phyloP scores from a whole-genome alignment of 2,329 filamentous ascomycete species.

The Zymoseptoria crescenta region DNA sequence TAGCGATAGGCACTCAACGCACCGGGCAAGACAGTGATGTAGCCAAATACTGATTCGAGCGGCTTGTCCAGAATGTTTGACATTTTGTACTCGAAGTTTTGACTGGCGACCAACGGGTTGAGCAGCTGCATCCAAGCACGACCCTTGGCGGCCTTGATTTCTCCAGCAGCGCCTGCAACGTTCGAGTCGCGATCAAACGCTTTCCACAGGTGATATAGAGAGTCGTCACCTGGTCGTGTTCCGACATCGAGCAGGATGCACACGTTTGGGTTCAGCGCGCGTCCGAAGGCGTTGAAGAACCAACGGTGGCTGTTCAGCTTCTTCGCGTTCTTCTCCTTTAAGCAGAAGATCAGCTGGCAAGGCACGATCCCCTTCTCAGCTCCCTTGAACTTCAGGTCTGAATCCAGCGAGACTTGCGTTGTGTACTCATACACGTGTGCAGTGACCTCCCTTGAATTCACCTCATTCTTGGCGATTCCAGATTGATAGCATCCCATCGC shows the following conservation, averaged over 20 bases:
- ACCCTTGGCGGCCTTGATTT: conserved; percentile 96
- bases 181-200: conserved; percentile 97
- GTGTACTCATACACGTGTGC: conserved; percentile 99
- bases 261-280: conserved; percentile 86
- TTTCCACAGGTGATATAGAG: conserved; percentile 98
- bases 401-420: conserved; percentile 90
- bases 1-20: conserved; percentile 93
- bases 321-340: conserved; percentile 96
- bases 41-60: conserved; percentile 92
- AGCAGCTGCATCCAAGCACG: conserved; percentile 73
- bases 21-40: conserved; percentile 93
- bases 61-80: conserved; percentile 98
- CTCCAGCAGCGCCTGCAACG: conserved; percentile 90
- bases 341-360: conserved; percentile 95
- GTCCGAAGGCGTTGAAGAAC: conserved; percentile 98
- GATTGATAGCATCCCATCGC: conserved; percentile 98
- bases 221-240: conserved; percentile 78
- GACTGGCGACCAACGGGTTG: conserved; percentile 90
- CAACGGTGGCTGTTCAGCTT: conserved; percentile 98
- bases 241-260: conserved; percentile 96
- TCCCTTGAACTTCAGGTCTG: conserved; percentile 96
- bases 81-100: conserved; percentile 99
- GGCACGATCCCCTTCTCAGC: conserved; percentile 98
- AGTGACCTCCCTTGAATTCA: conserved; percentile 91
- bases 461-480: conserved; percentile 95